Conservation (phyloP, 2,329 filamentous ascomycete genomes). For the Rhynchosporium graminicola region DNA sequence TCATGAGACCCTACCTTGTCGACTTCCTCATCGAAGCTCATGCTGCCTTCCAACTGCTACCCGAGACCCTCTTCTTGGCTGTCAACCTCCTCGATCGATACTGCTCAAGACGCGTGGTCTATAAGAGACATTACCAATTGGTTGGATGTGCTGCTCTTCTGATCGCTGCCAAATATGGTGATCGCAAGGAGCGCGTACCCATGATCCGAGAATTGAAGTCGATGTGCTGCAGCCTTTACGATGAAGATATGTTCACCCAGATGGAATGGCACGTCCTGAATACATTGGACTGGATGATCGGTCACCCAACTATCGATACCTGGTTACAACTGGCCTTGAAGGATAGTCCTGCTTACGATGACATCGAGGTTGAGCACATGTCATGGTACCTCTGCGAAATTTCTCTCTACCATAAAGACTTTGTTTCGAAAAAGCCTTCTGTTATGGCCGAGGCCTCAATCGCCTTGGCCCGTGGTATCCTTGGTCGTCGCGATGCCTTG, state of each 20-base stretch:
- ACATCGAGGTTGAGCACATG: slow-evolving; percentile 92
- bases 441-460: slow-evolving; percentile 87
- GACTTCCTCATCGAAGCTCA: slow-evolving; percentile 98
- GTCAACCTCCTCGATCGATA: slow-evolving; percentile 97
- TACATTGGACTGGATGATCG: slow-evolving; percentile 93
- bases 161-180: slow-evolving; percentile 97
- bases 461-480: slow-evolving; percentile 81
- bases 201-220: slow-evolving; percentile 96
- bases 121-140: slow-evolving; percentile 98
- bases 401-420: slow-evolving; percentile 93
- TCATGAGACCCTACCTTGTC: slow-evolving; percentile 96
- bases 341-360: slow-evolving; percentile 67
- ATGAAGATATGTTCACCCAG: slow-evolving; percentile 99
- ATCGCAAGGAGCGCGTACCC: slow-evolving; percentile 98
- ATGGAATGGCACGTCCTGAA: slow-evolving; percentile 99
- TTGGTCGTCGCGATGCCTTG: slow-evolving; percentile 74
- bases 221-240: slow-evolving; percentile 98
- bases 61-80: slow-evolving; percentile 92
- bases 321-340: slow-evolving; percentile 87
- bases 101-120: slow-evolving; percentile 95
- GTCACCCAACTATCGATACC: slow-evolving; percentile 92
- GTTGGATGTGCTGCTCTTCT: slow-evolving; percentile 94
- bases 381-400: slow-evolving; percentile 93
- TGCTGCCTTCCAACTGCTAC: slow-evolving; percentile 87
- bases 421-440: slow-evolving; percentile 88